Base-by-base conservation (phyloP, 768 basidiomycete genomes). In the Suillus plorans region DNA sequence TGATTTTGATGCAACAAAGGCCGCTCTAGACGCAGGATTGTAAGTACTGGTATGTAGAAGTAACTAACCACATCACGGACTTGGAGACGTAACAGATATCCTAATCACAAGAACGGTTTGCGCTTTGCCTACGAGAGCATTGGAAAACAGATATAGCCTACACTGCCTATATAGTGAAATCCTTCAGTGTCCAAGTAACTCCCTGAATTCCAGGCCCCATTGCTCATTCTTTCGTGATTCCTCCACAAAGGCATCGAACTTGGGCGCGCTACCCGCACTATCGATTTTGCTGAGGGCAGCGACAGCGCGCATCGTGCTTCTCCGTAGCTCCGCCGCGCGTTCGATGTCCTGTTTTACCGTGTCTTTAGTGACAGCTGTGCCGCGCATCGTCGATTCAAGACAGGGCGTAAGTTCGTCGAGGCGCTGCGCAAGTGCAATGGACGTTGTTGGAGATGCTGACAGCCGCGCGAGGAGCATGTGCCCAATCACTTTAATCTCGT, bases 401-500 rank as follows among this genome's bases (percentile, higher is more conserved):
- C 88, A 86, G 6, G 91, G 90, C 34, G 93, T 92, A 28, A 90
- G 87, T 66, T 91, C 92, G 68, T 95, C 94, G 64, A 99, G 82
- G 31, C 91, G 85, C 67, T 91, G 91, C n/a, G 75, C 63, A 7
- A 75, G 69, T 1, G 90, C 83, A 31, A 98, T 88, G 39, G 91
- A 88, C 0, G 90, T 87, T 16, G 94, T 94, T 3, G 94, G 91
- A 18, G 95, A 85, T 69, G 92, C 90, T 9, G 94, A 87, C 18
- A 99, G 86, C 12, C 95, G 89, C 82, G 94, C 93, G 45, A 99
- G 84, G 81, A 97, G 91, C 87, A 99, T 93, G 76, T 97, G 94
- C 61, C 90, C 95, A 65, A 98, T 87, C 55, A 98, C 94, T 77
- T 98, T 98, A 81, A 99, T 93, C 74, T 99, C 97, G 74, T 99